Conservation (phyloP, 192 early-diverging fungal genomes). For the Coemansia erecta region DNA sequence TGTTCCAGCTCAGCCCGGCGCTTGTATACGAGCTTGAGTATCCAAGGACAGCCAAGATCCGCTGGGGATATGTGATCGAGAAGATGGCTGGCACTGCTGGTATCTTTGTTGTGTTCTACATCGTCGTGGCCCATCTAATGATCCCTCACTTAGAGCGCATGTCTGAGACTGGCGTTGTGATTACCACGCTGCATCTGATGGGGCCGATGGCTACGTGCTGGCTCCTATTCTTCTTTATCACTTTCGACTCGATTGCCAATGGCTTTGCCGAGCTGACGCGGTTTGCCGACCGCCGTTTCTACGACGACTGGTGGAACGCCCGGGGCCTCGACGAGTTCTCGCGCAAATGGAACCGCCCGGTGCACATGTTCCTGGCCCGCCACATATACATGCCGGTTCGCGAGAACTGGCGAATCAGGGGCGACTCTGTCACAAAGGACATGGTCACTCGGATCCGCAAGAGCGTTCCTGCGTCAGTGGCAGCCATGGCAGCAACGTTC, state of each 20-base stretch:
- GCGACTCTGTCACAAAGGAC: background rate
- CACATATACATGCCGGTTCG: constrained; percentile 88
- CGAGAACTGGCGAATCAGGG: constrained; percentile 42
- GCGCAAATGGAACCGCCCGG: constrained; percentile 96
- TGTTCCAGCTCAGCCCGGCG: constrained; percentile 85
- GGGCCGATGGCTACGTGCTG: constrained; percentile 91
- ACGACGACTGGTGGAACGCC: constrained; percentile 98
- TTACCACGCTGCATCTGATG: constrained; percentile 63
- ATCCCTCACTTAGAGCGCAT: constrained; percentile 72
- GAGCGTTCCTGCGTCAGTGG: constrained; percentile 29
- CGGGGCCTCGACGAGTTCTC: constrained; percentile 89
- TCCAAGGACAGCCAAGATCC: constrained; percentile 81
- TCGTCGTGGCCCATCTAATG: constrained; percentile 86
- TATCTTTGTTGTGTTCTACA: constrained; percentile 76
- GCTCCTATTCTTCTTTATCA: constrained; percentile 90
- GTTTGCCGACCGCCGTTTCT: constrained; percentile 97
- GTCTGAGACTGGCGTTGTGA: constrained; percentile 61
- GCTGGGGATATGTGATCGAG: constrained; percentile 84
- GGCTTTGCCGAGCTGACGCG: constrained; percentile 91
- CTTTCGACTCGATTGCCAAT: constrained; percentile 96
- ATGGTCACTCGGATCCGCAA: constrained; percentile 13
- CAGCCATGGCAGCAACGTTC: constrained; percentile 51
- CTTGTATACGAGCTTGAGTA: constrained; percentile 94
- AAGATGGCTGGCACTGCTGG: constrained; percentile 75
- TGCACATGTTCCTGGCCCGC: constrained; percentile 87